These are phyloP conservation scores for Pythium scleroteichum DNA, from an alignment of 352 stramenopile species.

Conservation along the genomic window DNA sequence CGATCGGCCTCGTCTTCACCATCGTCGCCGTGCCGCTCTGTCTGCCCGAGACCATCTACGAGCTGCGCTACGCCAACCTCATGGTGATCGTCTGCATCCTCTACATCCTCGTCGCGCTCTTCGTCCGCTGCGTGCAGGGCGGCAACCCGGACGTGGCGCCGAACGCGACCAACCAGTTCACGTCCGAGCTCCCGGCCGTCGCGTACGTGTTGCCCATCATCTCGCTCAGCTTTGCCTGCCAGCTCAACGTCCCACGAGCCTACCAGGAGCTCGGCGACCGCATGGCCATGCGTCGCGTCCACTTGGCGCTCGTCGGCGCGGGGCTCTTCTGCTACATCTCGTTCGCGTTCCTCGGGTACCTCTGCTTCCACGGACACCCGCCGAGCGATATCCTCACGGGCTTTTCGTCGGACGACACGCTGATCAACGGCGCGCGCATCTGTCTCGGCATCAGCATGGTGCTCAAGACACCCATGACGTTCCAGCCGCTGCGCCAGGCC, in stretches of 20 bases:
- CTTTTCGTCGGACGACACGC: slow-evolving; percentile 61
- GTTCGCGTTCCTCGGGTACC: slow-evolving; percentile 71
- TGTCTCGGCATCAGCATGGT: slow-evolving; percentile 76
- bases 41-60: slow-evolving; percentile 82
- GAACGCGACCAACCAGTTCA: slow-evolving; percentile 54
- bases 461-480: slow-evolving; percentile 84
- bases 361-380: slow-evolving; percentile 80
- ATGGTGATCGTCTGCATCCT: slow-evolving; percentile 75
- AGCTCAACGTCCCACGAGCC: slow-evolving; percentile 79
- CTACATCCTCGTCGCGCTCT: slow-evolving; percentile 77
- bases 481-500: slow-evolving; percentile 79
- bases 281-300: slow-evolving; percentile 62
- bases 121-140: slow-evolving; percentile 43
- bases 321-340: slow-evolving; percentile 60
- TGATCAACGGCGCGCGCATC: slow-evolving; percentile 79
- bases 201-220: slow-evolving; percentile 82
- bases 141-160: slow-evolving; percentile 43
- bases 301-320: slow-evolving; percentile 57
- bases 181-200: slow-evolving; percentile 55
- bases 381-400: slow-evolving; percentile 84
- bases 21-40: slow-evolving; percentile 73
- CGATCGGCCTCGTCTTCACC: slow-evolving; percentile 65
- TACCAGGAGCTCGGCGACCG: slow-evolving; percentile 82
- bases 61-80: slow-evolving; percentile 79
- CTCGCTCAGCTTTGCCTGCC: slow-evolving; percentile 76